phyloP scores from a whole-genome alignment of 2,329 filamentous ascomycete genomes.

The Alternaria triticina region DNA sequence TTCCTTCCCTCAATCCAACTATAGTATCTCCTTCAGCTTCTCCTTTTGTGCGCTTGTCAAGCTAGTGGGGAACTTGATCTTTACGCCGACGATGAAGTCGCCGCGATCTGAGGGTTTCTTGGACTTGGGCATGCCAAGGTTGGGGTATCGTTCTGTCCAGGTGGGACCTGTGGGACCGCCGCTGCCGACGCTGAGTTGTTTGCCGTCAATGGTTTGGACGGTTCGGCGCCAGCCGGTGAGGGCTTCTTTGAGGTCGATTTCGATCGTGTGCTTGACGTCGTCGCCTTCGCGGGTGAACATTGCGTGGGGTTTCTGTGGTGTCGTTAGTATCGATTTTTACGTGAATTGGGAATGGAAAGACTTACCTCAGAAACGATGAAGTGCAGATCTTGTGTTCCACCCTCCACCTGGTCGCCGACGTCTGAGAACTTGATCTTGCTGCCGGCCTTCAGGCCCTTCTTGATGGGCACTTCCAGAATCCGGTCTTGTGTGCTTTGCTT shows the following conservation, averaged over 20 bases:
- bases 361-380: conserved; percentile 93
- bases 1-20: conserved; percentile 17
- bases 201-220: conserved; percentile 92
- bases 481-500: conserved; percentile 88
- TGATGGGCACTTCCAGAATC: conserved; percentile 93
- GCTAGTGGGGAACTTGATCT: conserved; percentile 86
- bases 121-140: conserved; percentile 90
- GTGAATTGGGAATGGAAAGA: background rate
- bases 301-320: conserved; percentile 77
- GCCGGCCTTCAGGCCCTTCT: conserved; percentile 92
- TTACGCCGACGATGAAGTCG: conserved; percentile 87
- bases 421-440: conserved; percentile 98
- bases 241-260: conserved; percentile 89
- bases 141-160: conserved; percentile 80
- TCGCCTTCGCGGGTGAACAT: conserved; percentile 87
- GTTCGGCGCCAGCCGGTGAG: conserved; percentile 92
- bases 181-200: conserved; percentile 80
- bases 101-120: conserved; percentile 87
- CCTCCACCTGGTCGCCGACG: conserved; percentile 97
- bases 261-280: conserved; percentile 78
- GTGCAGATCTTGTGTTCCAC: conserved; percentile 92
- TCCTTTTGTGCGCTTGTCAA: conserved; percentile 81
- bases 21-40: conserved; percentile 78
- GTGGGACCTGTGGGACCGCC: conserved; percentile 85
- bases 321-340: conserved; percentile 22